phyloP scores from a whole-genome alignment of 2,329 filamentous ascomycete species.

The Pseudovirgaria hyperparasitica region DNA sequence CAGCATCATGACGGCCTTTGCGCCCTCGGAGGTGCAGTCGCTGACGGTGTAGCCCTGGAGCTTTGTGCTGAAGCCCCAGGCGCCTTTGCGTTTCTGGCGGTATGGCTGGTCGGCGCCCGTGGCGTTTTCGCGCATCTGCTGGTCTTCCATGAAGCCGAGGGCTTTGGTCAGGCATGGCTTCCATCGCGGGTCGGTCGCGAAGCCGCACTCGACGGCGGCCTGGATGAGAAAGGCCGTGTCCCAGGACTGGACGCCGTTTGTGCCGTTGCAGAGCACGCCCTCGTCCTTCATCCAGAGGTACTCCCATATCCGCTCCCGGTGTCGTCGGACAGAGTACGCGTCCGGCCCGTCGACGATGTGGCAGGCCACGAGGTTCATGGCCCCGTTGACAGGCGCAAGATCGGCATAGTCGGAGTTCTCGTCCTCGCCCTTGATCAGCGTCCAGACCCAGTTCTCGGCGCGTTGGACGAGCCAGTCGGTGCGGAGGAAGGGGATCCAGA shows the following conservation, averaged over 20 bases:
- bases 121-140: conserved; percentile 80
- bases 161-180: conserved; percentile 72
- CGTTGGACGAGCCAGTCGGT: conserved; percentile 49
- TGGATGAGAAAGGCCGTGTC: conserved; percentile 88
- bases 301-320: conserved; percentile 71
- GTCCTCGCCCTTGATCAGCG: conserved; percentile 81
- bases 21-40: conserved; percentile 82
- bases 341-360: conserved; percentile 76
- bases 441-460: conserved; percentile 71
- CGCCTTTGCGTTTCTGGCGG: conserved; percentile 80
- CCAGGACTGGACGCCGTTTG: conserved; percentile 97
- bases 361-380: conserved; percentile 81
- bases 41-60: conserved; percentile 91
- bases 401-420: conserved; percentile 80
- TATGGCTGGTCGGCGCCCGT: conserved; percentile 69
- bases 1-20: conserved; percentile 75
- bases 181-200: conserved; percentile 67
- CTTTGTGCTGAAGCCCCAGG: conserved; percentile 90
- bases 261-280: conserved; percentile 90
- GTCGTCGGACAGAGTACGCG: conserved; percentile 56
- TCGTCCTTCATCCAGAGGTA: conserved; percentile 86
- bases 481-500: conserved; percentile 72
- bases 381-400: conserved; percentile 77
- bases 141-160: conserved; percentile 73
- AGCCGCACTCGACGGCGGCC: conserved; percentile 63